phyloP scores from a whole-genome alignment of 2,329 filamentous ascomycete species.

The Penicillium corylophilum region DNA sequence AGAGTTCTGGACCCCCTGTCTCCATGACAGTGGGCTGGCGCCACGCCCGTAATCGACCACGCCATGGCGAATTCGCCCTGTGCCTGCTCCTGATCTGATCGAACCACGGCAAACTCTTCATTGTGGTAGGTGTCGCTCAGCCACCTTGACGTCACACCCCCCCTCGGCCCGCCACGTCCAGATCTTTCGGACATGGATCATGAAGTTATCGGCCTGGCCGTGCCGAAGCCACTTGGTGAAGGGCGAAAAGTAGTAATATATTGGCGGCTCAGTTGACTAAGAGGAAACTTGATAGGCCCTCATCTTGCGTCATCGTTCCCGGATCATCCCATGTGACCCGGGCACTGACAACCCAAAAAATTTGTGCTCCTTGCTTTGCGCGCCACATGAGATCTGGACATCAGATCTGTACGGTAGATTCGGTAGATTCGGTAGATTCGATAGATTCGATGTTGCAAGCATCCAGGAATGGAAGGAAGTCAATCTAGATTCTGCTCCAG shows the following conservation, averaged over 20 bases:
- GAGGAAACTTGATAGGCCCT: not conserved
- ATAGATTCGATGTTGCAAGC: slow-evolving; percentile 17
- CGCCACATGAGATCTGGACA: slow-evolving; percentile 20
- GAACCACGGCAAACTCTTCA: slow-evolving; percentile 8
- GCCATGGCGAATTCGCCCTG: slow-evolving; percentile 5
- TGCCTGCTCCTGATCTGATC: slow-evolving; percentile 13
- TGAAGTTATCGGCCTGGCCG: not conserved
- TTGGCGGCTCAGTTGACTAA: not conserved
- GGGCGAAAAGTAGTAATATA: not conserved
- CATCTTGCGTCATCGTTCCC: slow-evolving; percentile 3
- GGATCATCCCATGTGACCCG: slow-evolving; percentile 14
- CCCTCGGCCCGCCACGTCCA: not conserved
- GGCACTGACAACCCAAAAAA: slow-evolving; percentile 16
- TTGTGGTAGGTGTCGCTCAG: not conserved
- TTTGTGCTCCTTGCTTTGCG: slow-evolving; percentile 28
- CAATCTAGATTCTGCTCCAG: not conserved
- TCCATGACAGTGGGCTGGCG: slow-evolving; percentile 21
- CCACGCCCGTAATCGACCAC: slow-evolving; percentile 21
- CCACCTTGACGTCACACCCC: slow-evolving; percentile 25
- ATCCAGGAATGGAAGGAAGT: not conserved
- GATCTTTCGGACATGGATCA: too few relatives aligned
- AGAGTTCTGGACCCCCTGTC: slow-evolving; percentile 17
- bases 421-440: too few relatives aligned
- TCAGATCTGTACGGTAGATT: slow-evolving; percentile 5
- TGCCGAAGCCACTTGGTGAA: not conserved